Conservation (phyloP, 1,284 basidiomycete species). For the Naganishia cerealis region DNA sequence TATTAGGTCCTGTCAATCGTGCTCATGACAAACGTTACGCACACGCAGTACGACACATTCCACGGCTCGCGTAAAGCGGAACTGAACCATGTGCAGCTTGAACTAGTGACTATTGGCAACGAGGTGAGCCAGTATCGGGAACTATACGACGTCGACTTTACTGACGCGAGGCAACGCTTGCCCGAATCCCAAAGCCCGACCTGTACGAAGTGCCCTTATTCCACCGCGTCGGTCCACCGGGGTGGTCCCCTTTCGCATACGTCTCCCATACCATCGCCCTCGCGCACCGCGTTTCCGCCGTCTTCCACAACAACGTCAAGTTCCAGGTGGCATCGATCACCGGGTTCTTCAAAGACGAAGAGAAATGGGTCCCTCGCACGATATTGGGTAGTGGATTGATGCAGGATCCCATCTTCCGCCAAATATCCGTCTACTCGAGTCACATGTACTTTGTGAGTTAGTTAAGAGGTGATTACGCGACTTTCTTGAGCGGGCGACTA, state of each 20-base stretch:
- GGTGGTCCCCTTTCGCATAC: constrained; percentile 9
- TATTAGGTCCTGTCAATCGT: too few relatives aligned
- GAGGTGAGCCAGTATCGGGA: constrained; percentile 20
- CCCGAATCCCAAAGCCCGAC: constrained; percentile 5
- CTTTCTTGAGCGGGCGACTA: not conserved
- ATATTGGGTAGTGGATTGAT: not conserved
- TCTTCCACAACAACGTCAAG: not conserved
- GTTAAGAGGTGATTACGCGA: not conserved
- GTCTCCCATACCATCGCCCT: not conserved
- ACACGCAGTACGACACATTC: constrained; percentile 31
- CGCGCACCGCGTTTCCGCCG: not conserved
- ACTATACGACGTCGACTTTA: not conserved
- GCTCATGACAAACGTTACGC: not conserved
- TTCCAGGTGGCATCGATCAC: not conserved
- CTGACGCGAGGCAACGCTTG: not conserved
- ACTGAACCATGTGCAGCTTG: constrained; percentile 58
- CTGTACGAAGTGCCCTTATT: constrained; percentile 14
- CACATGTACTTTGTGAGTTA: not conserved
- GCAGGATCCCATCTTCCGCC: not conserved
- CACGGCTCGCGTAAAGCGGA: constrained; percentile 58
- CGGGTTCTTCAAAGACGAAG: not conserved
- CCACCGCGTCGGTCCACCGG: constrained; percentile 5
- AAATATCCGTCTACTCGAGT: not conserved
- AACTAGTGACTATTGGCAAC: constrained; percentile 62
- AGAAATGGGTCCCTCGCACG: not conserved